Base-by-base conservation (phyloP, 1,284 basidiomycete species). In the Psilocybe mexicana region DNA sequence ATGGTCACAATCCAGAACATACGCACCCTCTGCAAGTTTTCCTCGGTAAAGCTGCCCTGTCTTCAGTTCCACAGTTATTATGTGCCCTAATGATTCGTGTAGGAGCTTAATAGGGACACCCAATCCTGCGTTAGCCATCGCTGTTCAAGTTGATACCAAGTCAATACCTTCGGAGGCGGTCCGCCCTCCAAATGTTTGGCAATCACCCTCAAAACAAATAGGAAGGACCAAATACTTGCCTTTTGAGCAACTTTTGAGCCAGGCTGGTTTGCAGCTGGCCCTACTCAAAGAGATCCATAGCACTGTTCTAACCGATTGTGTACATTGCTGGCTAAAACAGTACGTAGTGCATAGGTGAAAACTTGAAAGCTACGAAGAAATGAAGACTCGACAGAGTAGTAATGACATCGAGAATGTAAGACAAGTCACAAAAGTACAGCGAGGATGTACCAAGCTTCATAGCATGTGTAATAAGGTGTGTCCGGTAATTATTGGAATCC, bases 51-150 rank as follows among this genome's bases (percentile, higher is more conserved):
- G 86, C 74, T 97, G 90, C 14, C 96, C 97, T 2, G 94, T 98
- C 78, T 99, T 99, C 60, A 98, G 86, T 76, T 99, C 97, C 45
- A 98, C 94, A 2, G 96, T 98, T 67, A 99, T 92, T 59, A 98
- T 82, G 69, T 99, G 97, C 38, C 97, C 97, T 43, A 98, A 82
- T 58, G 94, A 93, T 78, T 96, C 94, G 69, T 96, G 94, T 46
- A 96, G 80, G 45, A 96, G 85, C 74, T 96, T 96, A 65, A 96
- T 90, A 64, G 94, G 94, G 55, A 96, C 92, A 72, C 93, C 93
- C 65, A 95, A 85, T 63, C 91, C 87, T 69, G 78, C 70, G 61
- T 65, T 79, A 44, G 76, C 73, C 79, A 81, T 81, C 53, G 68
- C 76, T 48, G 65, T 68, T n/a, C 62, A 55, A 18, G 47, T 50